These are phyloP conservation scores for Umbellularia californica DNA, from an alignment of 164 flowering plant genomes.

Conservation along the genomic window DNA sequence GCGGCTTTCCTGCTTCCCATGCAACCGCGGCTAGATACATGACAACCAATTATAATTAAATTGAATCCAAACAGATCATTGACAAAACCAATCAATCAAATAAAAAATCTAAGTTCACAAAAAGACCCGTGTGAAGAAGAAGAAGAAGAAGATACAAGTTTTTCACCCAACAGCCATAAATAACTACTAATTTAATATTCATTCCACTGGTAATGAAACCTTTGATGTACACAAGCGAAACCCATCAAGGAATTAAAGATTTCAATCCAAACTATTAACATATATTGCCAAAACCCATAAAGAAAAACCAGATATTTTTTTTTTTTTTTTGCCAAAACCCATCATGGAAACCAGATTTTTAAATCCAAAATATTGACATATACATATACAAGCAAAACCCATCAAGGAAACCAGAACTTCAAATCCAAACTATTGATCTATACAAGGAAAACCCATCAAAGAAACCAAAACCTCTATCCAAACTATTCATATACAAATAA, in stretches of 20 bases:
- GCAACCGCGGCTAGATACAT: slow-evolving; percentile 44
- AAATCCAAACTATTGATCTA: not conserved
- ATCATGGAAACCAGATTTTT: too few relatives aligned
- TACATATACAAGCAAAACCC: not conserved
- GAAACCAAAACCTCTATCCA: too few relatives aligned
- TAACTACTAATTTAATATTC: not conserved
- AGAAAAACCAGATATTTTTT: too few relatives aligned
- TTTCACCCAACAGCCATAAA: not conserved
- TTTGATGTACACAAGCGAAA: not conserved
- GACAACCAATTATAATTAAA: not conserved
- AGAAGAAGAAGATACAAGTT: not conserved
- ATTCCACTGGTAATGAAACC: not conserved
- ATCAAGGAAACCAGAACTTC: not conserved
- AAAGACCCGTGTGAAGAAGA: not conserved
- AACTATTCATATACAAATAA: too few relatives aligned
- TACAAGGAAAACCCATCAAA: too few relatives aligned
- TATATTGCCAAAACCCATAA: not conserved
- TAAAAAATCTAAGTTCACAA: not conserved
- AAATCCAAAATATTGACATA: too few relatives aligned
- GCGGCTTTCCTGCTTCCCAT: slow-evolving; percentile 56
- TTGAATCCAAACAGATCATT: not conserved
- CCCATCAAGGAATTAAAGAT: not conserved
- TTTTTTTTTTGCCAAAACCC: too few relatives aligned
- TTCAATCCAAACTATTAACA: too few relatives aligned
- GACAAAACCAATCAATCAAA: not conserved